phyloP scores from a whole-genome alignment of 2,329 filamentous ascomycete genomes.

The Claviceps sp. region DNA sequence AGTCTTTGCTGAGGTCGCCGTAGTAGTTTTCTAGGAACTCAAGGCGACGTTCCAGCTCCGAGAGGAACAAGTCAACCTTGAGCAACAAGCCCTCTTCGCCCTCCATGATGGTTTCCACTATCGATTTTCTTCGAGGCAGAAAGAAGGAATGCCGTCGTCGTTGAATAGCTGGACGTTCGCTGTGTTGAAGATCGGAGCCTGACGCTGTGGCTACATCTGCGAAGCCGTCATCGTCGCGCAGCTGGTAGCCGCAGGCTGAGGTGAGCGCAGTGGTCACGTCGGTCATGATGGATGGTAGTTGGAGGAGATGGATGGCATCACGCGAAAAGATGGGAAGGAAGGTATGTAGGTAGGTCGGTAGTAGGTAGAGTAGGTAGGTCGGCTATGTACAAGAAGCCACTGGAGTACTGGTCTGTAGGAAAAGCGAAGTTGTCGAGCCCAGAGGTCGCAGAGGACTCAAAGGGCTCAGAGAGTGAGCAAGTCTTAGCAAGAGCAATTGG shows the following conservation, averaged over 20 bases:
- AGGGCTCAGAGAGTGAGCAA: too few relatives aligned
- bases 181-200: slow-evolving; percentile 23
- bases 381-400: too few relatives aligned
- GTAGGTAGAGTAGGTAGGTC: too few relatives aligned
- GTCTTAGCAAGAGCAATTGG: too few relatives aligned
- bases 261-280: slow-evolving; percentile 25
- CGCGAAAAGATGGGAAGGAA: not conserved
- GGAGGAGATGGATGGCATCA: not conserved
- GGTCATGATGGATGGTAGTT: slow-evolving; percentile 18
- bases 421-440: too few relatives aligned
- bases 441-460: too few relatives aligned
- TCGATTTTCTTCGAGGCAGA: slow-evolving; percentile 41
- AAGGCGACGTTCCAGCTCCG: slow-evolving; percentile 73
- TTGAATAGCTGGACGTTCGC: slow-evolving; percentile 16
- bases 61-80: slow-evolving; percentile 66
- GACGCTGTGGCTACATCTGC: slow-evolving; percentile 27
- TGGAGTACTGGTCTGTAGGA: too few relatives aligned
- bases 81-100: slow-evolving; percentile 48
- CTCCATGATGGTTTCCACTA: slow-evolving; percentile 48
- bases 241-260: slow-evolving; percentile 22
- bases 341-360: too few relatives aligned
- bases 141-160: slow-evolving; percentile 45
- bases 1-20: slow-evolving; percentile 69
- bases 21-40: slow-evolving; percentile 87
- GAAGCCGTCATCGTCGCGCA: slow-evolving; percentile 13